These are phyloP conservation scores for Fraxinus angustifolia DNA, from an alignment of 305 asterid genomes.

Conservation along the genomic window DNA sequence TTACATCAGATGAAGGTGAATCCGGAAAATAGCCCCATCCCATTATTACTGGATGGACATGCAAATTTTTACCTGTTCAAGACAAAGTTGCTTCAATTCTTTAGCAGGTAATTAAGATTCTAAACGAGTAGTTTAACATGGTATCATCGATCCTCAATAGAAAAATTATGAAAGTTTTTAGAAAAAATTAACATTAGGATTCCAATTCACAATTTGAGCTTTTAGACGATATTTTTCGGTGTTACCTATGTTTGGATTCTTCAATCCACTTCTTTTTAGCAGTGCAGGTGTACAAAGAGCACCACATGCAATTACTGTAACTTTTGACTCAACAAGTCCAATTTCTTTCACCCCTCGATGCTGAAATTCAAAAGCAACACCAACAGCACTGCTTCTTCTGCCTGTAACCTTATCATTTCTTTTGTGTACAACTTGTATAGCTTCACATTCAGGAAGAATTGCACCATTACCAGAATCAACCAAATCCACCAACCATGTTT, in stretches of 20 bases:
- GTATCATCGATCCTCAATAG: neutral
- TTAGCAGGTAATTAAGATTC: neutral
- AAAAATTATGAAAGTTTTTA: neutral
- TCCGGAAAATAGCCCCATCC: conserved; percentile 53
- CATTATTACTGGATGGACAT: conserved; percentile 62
- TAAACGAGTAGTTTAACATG: neutral
- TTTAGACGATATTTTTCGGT: neutral
- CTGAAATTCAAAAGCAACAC: conserved; percentile 44
- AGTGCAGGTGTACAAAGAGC: conserved; percentile 60
- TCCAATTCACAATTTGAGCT: too few relatives aligned
- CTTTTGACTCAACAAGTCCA: conserved; percentile 50
- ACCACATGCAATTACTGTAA: conserved; percentile 58
- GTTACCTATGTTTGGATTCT: conserved; percentile 57
- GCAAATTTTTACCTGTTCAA: conserved; percentile 34
- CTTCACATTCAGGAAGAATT: conserved; percentile 56
- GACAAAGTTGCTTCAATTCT: neutral
- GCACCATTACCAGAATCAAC: conserved; percentile 59
- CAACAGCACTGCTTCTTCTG: conserved; percentile 30
- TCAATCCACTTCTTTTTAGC: conserved; percentile 54
- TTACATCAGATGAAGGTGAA: neutral
- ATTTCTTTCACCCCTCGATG: conserved; percentile 33
- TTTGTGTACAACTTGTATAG: conserved; percentile 35
- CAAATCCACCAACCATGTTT: conserved; percentile 69
- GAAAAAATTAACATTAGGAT: too few relatives aligned
- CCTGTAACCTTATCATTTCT: conserved; percentile 4